A percentile compares a stretch with the other conserved stretches of the same genome.
These are phyloP conservation scores for Mycena epipterygia DNA, from an alignment of 768 basidiomycete genomes.

Conservation along the genomic window DNA sequence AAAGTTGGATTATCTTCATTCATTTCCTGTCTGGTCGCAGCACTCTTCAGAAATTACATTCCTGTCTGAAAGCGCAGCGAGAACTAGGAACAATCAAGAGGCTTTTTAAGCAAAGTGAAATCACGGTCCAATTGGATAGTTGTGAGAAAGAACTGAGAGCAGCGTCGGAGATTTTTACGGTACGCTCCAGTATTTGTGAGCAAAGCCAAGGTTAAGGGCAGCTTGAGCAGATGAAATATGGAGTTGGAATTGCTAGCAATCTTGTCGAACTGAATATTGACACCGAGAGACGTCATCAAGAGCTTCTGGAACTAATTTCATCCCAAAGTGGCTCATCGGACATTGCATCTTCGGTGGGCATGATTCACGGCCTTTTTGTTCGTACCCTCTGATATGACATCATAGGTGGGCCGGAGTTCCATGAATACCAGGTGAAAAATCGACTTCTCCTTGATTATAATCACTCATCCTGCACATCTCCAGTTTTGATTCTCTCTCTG, in stretches of 20 bases:
- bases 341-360: background rate
- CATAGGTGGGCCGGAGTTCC: background rate
- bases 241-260: background rate
- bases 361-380: too few relatives aligned
- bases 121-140: background rate
- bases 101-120: slow-evolving; percentile 16
- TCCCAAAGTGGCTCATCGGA: background rate
- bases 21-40: background rate
- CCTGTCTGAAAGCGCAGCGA: background rate
- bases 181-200: background rate
- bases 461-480: background rate
- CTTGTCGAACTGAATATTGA: background rate
- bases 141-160: background rate
- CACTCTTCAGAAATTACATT: background rate
- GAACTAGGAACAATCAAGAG: slow-evolving; percentile 9
- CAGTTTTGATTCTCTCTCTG: slow-evolving; percentile 11
- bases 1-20: background rate
- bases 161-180: background rate
- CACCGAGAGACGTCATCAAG: slow-evolving; percentile 15
- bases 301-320: slow-evolving; percentile 20
- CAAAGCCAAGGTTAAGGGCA: background rate
- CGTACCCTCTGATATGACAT: background rate
- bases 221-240: background rate
- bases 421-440: background rate
- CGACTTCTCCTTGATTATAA: background rate